Conservation (phyloP, 345 rosid genomes). For the Lepidium didymum region DNA sequence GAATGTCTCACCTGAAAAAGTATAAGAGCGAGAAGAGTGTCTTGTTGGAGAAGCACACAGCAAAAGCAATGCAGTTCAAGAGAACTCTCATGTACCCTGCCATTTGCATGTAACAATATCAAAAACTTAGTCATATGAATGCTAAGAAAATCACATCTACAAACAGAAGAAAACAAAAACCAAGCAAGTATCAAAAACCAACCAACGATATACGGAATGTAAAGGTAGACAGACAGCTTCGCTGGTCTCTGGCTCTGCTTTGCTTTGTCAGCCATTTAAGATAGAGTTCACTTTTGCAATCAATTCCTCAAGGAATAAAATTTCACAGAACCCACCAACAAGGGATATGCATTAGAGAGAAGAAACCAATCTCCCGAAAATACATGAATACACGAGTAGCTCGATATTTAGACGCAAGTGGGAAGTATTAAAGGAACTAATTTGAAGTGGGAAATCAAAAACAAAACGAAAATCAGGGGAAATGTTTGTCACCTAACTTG, state of each 20-base stretch:
- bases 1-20: slow-evolving; percentile 50
- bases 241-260: slow-evolving; percentile 44
- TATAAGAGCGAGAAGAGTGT: slow-evolving; percentile 64
- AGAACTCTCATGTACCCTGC: slow-evolving; percentile 74
- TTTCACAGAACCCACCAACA: slow-evolving; percentile 2
- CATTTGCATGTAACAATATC: slow-evolving; percentile 1
- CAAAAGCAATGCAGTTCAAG: slow-evolving; percentile 74
- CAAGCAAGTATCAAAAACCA: slow-evolving; percentile 6
- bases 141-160: background rate
- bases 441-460: background rate
- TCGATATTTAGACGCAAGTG: background rate
- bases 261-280: slow-evolving; percentile 49
- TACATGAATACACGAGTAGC: background rate
- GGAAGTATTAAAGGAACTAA: background rate
- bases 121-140: background rate
- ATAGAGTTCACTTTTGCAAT: slow-evolving; percentile 3
- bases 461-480: background rate
- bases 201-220: slow-evolving; percentile 87
- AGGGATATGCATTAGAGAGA: background rate
- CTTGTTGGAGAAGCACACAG: slow-evolving; percentile 74
- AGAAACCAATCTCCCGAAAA: background rate
- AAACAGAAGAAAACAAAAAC: background rate
- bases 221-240: slow-evolving; percentile 64
- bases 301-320: background rate
- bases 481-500: background rate